phyloP scores from a whole-genome alignment of 2,329 filamentous ascomycete genomes.

The Diaporthe sp. region DNA sequence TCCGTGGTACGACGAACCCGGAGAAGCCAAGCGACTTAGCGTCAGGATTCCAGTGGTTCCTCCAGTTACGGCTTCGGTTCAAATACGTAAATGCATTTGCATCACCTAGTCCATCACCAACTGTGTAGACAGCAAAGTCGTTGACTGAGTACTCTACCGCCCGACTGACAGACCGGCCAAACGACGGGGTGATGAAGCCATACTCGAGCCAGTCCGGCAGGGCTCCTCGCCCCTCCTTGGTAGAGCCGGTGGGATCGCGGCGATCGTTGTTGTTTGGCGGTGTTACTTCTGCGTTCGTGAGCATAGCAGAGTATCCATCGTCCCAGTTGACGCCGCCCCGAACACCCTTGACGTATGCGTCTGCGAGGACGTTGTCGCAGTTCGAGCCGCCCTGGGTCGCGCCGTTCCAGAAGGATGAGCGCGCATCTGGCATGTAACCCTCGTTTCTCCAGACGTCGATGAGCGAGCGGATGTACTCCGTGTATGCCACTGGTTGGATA shows the following conservation, averaged over 20 bases:
- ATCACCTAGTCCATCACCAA: constrained; percentile 68
- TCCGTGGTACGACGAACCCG: constrained; percentile 75
- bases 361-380: constrained; percentile 77
- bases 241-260: constrained; percentile 67
- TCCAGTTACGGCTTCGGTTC: constrained; percentile 73
- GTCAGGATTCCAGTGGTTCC: constrained; percentile 75
- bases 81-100: constrained; percentile 69
- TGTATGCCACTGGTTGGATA: constrained; percentile 69
- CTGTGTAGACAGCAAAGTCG: constrained; percentile 74
- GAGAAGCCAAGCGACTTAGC: constrained; percentile 68
- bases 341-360: constrained; percentile 77
- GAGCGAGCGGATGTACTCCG: constrained; percentile 73
- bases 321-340: constrained; percentile 72
- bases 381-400: constrained; percentile 77
- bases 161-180: constrained; percentile 69
- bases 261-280: constrained; percentile 69
- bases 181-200: constrained; percentile 74
- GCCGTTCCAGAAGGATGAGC: constrained; percentile 77
- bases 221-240: constrained; percentile 75
- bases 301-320: constrained; percentile 71
- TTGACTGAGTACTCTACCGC: constrained; percentile 77
- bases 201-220: constrained; percentile 74
- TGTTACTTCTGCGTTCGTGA: constrained; percentile 72
- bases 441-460: constrained; percentile 76
- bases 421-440: constrained; percentile 72